These are phyloP conservation scores for Dipteronia sinensis DNA, from an alignment of 345 rosid species.

Conservation along the genomic window DNA sequence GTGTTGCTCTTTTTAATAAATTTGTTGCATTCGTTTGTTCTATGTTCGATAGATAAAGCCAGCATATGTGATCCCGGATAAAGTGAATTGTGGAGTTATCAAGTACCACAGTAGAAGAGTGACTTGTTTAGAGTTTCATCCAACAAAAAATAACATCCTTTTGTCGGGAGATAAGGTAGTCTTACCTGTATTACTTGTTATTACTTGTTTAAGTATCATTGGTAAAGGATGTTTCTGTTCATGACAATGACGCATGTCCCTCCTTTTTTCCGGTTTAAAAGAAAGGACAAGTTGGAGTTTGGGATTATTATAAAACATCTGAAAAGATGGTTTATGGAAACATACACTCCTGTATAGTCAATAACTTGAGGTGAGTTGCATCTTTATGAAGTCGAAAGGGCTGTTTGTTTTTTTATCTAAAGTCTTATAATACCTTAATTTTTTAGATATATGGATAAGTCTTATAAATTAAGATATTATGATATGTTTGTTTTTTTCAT, in stretches of 20 bases:
- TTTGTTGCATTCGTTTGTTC: constrained; percentile 14
- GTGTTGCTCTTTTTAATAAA: constrained; percentile 3
- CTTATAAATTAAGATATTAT: too few species aligned
- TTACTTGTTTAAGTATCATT: background rate
- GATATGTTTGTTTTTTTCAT: too few species aligned
- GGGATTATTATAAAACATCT: constrained; percentile 87
- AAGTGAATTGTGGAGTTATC: constrained; percentile 83
- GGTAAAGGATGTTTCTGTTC: background rate
- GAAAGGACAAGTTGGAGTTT: constrained; percentile 98
- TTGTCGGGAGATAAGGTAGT: constrained; percentile 94
- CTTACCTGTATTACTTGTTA: background rate
- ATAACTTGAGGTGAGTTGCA: constrained; percentile 68
- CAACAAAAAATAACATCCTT: constrained; percentile 77
- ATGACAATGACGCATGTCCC: background rate
- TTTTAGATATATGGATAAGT: too few species aligned
- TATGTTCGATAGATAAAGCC: constrained; percentile 61
- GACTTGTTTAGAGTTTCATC: constrained; percentile 95
- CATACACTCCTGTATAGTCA: constrained; percentile 81
- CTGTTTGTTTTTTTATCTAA: too few species aligned
- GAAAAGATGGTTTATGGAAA: constrained; percentile 86
- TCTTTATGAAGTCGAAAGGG: constrained; percentile 1
- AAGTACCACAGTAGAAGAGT: constrained; percentile 95
- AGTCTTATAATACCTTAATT: too few species aligned
- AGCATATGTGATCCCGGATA: constrained; percentile 72
- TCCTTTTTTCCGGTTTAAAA: constrained; percentile 32